Evolutionary conservation across 768 basidiomycete species (phyloP).

Genomic region (Mycena filopes): DNA sequence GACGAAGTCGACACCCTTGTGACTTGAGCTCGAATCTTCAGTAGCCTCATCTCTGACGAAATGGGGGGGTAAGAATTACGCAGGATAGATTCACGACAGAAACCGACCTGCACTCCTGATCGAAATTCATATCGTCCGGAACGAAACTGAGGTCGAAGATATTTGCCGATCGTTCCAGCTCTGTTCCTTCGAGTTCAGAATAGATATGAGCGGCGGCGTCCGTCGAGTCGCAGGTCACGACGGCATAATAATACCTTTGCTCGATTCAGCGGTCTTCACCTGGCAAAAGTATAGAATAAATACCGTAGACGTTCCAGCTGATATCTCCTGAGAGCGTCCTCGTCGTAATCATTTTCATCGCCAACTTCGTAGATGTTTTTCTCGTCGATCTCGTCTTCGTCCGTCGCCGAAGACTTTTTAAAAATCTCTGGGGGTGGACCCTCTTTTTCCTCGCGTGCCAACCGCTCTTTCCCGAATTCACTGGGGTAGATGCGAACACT

Average conservation of each 20-base stretch:
- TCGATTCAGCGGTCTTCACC: constrained; percentile 13
- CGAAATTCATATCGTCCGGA: constrained; percentile 89
- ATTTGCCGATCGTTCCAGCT: constrained; percentile 96
- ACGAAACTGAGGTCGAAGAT: constrained; percentile 96
- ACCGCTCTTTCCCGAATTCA: constrained; percentile 88
- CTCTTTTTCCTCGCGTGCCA: constrained; percentile 88
- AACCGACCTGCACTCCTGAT: constrained; percentile 75
- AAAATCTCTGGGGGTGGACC: constrained; percentile 92
- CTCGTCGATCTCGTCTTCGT: constrained; percentile 71
- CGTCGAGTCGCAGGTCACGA: constrained; percentile 87
- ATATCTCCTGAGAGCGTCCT: constrained; percentile 88
- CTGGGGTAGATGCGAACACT: constrained; percentile 91
- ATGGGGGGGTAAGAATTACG: not conserved
- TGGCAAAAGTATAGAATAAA: constrained; percentile 35
- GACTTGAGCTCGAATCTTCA: constrained; percentile 65
- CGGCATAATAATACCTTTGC: constrained; percentile 92
- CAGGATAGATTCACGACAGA: not conserved
- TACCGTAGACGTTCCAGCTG: constrained; percentile 93
- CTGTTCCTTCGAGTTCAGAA: constrained; percentile 90
- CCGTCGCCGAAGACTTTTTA: constrained; percentile 56
- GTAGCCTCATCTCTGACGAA: constrained; percentile 82
- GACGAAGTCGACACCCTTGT: constrained; percentile 87
- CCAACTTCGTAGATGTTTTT: constrained; percentile 73
- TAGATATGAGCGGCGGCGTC: constrained; percentile 84
- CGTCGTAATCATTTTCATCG: constrained; percentile 84